A percentile compares a stretch with the other conserved stretches of the same genome.
phyloP scores from a whole-genome alignment of 1,284 basidiomycete genomes.

The Fistulinella staudtii region DNA sequence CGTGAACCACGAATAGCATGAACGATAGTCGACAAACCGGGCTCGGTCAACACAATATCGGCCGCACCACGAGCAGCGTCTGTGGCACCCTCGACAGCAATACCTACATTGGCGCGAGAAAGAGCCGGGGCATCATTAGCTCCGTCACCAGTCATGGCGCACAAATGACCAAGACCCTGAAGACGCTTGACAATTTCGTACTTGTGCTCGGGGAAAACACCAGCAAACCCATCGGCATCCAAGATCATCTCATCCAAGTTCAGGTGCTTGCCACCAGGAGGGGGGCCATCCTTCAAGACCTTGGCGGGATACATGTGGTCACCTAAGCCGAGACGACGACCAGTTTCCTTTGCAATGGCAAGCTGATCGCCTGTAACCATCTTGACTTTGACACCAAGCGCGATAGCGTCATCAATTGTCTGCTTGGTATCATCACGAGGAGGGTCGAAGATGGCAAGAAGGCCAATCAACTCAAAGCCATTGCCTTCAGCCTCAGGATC shows the following conservation, averaged over 20 bases:
- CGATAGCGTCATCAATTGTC: slow-evolving; percentile 95
- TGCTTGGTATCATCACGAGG: slow-evolving; percentile 98
- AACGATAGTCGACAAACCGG: slow-evolving; percentile 83
- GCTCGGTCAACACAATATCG: slow-evolving; percentile 81
- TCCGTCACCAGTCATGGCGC: slow-evolving; percentile 84
- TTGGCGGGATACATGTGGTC: slow-evolving; percentile 87
- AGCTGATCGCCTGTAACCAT: slow-evolving; percentile 99
- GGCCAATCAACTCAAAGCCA: slow-evolving; percentile 96
- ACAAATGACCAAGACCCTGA: slow-evolving; percentile 73
- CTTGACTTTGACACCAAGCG: slow-evolving; percentile 97
- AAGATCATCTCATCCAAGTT: slow-evolving; percentile 79
- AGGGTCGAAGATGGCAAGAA: slow-evolving; percentile 97
- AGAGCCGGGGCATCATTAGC: slow-evolving; percentile 84
- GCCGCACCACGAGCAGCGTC: slow-evolving; percentile 84
- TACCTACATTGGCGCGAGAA: slow-evolving; percentile 83
- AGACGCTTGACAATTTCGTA: slow-evolving; percentile 81
- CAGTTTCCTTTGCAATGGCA: slow-evolving; percentile 98
- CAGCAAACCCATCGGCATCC: slow-evolving; percentile 78
- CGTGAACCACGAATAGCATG: slow-evolving; percentile 83
- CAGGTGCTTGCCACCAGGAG: slow-evolving; percentile 63
- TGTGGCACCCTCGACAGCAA: slow-evolving; percentile 85
- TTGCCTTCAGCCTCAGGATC: slow-evolving; percentile 84
- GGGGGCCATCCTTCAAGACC: slow-evolving; percentile 77
- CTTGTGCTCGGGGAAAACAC: slow-evolving; percentile 89
- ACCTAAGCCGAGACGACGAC: slow-evolving; percentile 91